A percentile compares a stretch with the other conserved stretches of the same genome.
These are phyloP conservation scores for Talaromyces sp. DNA, from an alignment of 2,329 filamentous ascomycete species.

Conservation along the genomic window DNA sequence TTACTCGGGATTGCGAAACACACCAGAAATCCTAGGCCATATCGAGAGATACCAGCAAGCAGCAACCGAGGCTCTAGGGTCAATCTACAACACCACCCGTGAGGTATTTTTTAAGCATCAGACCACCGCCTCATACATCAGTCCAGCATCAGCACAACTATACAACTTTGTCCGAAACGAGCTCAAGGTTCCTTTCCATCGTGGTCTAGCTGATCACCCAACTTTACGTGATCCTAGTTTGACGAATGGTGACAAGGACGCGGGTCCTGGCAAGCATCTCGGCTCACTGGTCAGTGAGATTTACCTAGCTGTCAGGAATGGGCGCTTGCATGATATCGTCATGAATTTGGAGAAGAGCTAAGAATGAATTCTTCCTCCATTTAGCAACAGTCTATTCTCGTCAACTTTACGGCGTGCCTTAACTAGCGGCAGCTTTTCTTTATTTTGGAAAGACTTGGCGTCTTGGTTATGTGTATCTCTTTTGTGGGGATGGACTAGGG, in stretches of 20 bases:
- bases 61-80: slow-evolving; percentile 9
- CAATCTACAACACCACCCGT: slow-evolving; percentile 22
- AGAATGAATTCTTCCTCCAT: not conserved
- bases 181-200: slow-evolving; percentile 36
- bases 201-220: slow-evolving; percentile 33
- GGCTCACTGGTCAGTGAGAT: slow-evolving; percentile 29
- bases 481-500: not conserved
- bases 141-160: slow-evolving; percentile 31
- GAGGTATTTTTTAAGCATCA: slow-evolving; percentile 21
- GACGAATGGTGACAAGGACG: slow-evolving; percentile 7
- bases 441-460: not conserved
- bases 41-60: slow-evolving; percentile 15
- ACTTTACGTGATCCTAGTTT: slow-evolving; percentile 17
- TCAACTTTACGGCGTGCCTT: not conserved
- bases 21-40: not conserved
- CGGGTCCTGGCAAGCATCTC: slow-evolving; percentile 23
- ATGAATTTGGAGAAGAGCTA: slow-evolving; percentile 8
- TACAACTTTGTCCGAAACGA: slow-evolving; percentile 39
- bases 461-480: not conserved
- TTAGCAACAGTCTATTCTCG: not conserved
- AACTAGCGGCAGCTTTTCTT: not conserved
- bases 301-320: slow-evolving; percentile 28
- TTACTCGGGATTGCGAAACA: not conserved
- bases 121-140: slow-evolving; percentile 28
- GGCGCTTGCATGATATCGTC: slow-evolving; percentile 19